Evolutionary conservation across 78 protist genomes (phyloP).

Genomic region (Creolimax fragrantissima): DNA sequence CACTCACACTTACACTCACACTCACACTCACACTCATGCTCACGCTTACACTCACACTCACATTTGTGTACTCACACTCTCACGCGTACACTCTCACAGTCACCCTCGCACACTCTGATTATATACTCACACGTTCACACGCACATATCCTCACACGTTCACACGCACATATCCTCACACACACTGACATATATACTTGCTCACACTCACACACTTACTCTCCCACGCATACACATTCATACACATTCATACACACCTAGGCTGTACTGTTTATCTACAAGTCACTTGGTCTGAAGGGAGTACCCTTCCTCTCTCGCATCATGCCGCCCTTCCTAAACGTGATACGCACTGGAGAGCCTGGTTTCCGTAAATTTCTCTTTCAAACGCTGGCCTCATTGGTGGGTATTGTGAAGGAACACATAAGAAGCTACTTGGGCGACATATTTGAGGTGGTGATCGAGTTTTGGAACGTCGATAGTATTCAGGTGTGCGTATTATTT

Average conservation of each 20-base stretch:
- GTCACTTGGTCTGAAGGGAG: conserved; percentile 65
- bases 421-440: conserved; percentile 63
- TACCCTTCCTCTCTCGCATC: conserved; percentile 68
- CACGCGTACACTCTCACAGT: not conserved
- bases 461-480: conserved; percentile 59
- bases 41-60: not conserved
- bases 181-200: not conserved
- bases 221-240: too few species aligned
- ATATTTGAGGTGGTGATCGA: conserved; percentile 65
- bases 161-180: not conserved
- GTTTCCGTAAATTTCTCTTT: conserved; percentile 62
- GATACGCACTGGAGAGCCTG: conserved; percentile 53
- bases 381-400: conserved; percentile 65
- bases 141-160: not conserved
- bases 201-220: not conserved
- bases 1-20: not conserved
- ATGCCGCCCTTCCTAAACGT: conserved; percentile 68
- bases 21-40: not conserved
- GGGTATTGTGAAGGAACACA: conserved; percentile 75
- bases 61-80: not conserved
- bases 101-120: not conserved
- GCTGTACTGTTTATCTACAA: conserved; percentile 70
- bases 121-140: not conserved
- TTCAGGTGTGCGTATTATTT: not conserved
- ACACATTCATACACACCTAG: too few species aligned